Conservation (phyloP, 139 green algal species). For the Pseudopediastrum boryanum region DNA sequence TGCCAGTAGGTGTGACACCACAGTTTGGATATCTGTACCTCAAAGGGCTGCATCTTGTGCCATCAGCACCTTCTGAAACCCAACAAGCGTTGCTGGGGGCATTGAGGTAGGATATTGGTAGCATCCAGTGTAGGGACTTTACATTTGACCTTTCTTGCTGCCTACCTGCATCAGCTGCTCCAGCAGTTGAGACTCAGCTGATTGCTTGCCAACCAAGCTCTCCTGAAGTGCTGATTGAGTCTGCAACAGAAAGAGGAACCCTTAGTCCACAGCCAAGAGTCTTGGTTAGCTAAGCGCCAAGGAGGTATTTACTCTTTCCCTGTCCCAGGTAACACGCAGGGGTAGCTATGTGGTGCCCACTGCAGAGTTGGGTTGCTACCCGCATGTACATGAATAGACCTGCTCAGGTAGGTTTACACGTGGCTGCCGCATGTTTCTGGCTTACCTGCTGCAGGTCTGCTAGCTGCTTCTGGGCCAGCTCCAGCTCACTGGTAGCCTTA, state of each 20-base stretch:
- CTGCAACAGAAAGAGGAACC: not conserved
- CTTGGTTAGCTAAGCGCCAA: not conserved
- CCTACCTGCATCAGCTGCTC: conserved; percentile 20
- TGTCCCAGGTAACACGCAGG: too few species aligned
- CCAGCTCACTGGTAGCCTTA: conserved; percentile 5
- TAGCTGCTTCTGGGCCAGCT: conserved; percentile 21
- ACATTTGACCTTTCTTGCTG: too few species aligned
- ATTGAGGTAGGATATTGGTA: too few species aligned
- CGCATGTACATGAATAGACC: not conserved
- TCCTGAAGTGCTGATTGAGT: conserved; percentile 31
- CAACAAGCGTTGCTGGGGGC: too few species aligned
- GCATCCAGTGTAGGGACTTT: too few species aligned
- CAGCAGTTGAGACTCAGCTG: conserved; percentile 36
- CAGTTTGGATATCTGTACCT: too few species aligned
- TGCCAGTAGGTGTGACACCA: too few species aligned
- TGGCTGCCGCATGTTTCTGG: not conserved
- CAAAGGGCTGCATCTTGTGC: too few species aligned
- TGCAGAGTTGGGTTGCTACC: too few species aligned
- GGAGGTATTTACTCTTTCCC: too few species aligned
- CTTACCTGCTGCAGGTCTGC: conserved; percentile 3
- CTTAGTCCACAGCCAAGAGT: not conserved
- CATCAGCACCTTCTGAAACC: too few species aligned
- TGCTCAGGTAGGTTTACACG: not conserved
- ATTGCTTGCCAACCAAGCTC: conserved; percentile 41
- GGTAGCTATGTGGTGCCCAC: too few species aligned